phyloP scores from a whole-genome alignment of 306 rosid genomes.

The Acacia melanoxylon region DNA sequence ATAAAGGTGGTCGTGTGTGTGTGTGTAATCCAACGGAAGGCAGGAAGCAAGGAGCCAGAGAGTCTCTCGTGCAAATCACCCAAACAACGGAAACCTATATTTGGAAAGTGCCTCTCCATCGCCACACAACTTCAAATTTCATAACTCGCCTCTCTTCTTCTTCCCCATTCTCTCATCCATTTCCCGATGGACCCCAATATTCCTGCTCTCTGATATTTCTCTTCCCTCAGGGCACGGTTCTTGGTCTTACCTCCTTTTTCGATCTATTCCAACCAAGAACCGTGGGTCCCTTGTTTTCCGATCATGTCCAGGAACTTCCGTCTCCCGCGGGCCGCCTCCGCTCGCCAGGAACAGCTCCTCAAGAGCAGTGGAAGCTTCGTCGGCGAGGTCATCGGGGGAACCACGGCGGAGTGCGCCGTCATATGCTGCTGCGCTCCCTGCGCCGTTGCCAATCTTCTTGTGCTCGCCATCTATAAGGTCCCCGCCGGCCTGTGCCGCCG shows the following conservation, averaged over 20 bases:
- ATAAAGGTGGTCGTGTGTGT: too few relatives aligned
- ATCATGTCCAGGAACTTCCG: conserved; percentile 41
- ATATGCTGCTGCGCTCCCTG: conserved; percentile 82
- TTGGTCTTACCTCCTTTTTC: background rate
- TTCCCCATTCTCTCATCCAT: background rate
- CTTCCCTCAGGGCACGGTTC: background rate
- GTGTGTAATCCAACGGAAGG: background rate
- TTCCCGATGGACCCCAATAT: background rate
- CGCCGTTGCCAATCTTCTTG: conserved; percentile 45
- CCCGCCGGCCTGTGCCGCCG: conserved; percentile 63
- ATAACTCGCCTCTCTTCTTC: background rate
- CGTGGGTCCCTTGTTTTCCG: background rate
- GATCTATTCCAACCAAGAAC: background rate
- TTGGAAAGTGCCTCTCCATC: background rate
- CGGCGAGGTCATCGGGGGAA: conserved; percentile 76
- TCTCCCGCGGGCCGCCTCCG: conserved; percentile 24
- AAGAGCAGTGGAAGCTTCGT: conserved; percentile 29
- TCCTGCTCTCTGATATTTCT: background rate
- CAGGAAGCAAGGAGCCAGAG: background rate
- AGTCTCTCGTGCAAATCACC: background rate
- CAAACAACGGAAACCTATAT: background rate
- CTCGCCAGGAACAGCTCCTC: conserved; percentile 44
- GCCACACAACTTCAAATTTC: background rate
- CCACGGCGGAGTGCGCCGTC: conserved; percentile 87
- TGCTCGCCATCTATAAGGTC: conserved; percentile 67